These are phyloP conservation scores for Fraxinus latifolia DNA, from an alignment of 305 asterid genomes.

Conservation along the genomic window DNA sequence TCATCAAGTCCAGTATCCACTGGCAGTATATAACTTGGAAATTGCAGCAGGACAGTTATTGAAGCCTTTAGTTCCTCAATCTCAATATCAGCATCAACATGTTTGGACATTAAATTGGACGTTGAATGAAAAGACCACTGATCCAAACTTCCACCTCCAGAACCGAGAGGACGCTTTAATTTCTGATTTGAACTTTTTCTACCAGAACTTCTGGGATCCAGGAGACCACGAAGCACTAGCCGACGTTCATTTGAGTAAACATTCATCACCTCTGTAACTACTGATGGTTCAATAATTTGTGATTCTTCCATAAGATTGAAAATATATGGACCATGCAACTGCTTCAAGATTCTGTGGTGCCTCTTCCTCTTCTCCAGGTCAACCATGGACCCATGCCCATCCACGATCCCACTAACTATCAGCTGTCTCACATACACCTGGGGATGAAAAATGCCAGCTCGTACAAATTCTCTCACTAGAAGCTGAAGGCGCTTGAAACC, in stretches of 20 bases:
- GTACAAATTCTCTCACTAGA: conserved; percentile 66
- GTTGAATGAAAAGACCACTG: conserved; percentile 46
- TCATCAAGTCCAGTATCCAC: conserved; percentile 53
- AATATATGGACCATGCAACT: conserved; percentile 68
- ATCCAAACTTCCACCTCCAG: conserved; percentile 46
- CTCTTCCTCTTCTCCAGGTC: conserved; percentile 67
- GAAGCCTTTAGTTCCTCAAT: conserved; percentile 72
- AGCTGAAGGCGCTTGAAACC: conserved; percentile 81
- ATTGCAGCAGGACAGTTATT: conserved; percentile 54
- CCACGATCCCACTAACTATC: conserved; percentile 88
- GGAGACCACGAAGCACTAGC: conserved; percentile 63
- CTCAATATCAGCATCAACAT: conserved; percentile 39
- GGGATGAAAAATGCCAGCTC: conserved; percentile 80
- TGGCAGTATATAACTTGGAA: conserved; percentile 45
- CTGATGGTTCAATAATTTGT: conserved; percentile 44
- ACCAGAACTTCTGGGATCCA: conserved; percentile 36
- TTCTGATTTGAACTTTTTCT: conserved; percentile 42
- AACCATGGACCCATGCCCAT: conserved; percentile 53
- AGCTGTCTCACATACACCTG: conserved; percentile 91
- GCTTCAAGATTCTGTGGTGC: conserved; percentile 86
- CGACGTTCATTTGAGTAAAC: conserved; percentile 86
- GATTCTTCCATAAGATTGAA: conserved; percentile 69
- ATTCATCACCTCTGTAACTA: conserved; percentile 54
- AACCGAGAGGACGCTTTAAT: conserved; percentile 32
- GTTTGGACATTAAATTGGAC: conserved; percentile 39